Base-by-base conservation (phyloP, 805 yeast species). In the Sungouiozyma ichnusensis region DNA sequence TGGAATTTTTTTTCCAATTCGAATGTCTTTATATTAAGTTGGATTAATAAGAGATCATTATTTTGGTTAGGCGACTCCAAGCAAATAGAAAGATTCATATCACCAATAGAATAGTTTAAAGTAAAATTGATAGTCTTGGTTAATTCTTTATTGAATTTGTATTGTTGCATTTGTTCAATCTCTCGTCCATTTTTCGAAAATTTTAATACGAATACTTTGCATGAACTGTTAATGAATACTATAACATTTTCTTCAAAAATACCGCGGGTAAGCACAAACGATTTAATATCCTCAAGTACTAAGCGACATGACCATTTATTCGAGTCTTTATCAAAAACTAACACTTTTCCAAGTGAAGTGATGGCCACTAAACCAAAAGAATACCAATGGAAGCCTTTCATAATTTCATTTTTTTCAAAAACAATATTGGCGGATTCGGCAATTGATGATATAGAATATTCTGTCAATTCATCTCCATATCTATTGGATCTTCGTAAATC, bases 41-140 rank as follows among this genome's bases (percentile, higher is more conserved):
- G 65, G 41, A 67, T 51, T 16, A 76, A 55, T 3, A 69, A 46
- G 38, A 82, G 67, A 3, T 76, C 73, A 38, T 75, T 77, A 3
- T 60, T 64, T 1, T 82, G 79, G 52, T 81, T 77, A 35, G 92
- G 88, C 14, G 85, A 76, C 49, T 83, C 92, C 4, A 72, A 54
- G 15, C 82, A 53, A 0, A 76, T 34, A 1, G 53, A 33, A 37
- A 66, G 67, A 13, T 66, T 45, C 6, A 54, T 54, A 1, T 58
- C 55, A 17, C 54, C 45, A 14, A 48, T 52, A 14, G 48, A 45
- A 24, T 27, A 18, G 11, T 13, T 16, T 3, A 57, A 45, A 0
- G 68, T 54, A 35, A 80, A 53, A 11, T 74, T 63, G 50, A 79
- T 81, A 19, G 74, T 72, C 4, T 74, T 64, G 50, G 78, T 76